phyloP scores from a whole-genome alignment of 2,329 filamentous ascomycete species.

The Scedosporium apiospermum region DNA sequence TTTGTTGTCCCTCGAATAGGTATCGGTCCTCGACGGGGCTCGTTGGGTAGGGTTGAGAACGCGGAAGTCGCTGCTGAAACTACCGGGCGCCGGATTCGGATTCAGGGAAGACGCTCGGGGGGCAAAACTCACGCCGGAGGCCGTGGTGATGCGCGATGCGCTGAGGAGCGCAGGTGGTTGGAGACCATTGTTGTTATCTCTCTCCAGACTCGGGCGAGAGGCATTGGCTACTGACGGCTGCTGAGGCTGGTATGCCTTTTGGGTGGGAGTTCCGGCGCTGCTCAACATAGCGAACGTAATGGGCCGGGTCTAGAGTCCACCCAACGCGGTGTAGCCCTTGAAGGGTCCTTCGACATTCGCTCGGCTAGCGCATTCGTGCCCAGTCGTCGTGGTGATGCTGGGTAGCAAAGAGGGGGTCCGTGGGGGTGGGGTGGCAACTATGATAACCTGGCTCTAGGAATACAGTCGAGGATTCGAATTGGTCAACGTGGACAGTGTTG shows the following conservation, averaged over 20 bases:
- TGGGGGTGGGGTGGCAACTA: neutral
- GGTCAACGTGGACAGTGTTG: no score
- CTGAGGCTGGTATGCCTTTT: conserved; percentile 37
- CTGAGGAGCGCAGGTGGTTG: conserved; percentile 32
- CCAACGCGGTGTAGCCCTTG: conserved; percentile 2
- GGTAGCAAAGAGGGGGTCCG: neutral
- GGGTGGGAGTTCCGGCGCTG: conserved; percentile 42
- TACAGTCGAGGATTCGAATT: no score
- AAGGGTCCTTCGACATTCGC: conserved; percentile 3
- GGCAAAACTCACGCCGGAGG: conserved; percentile 49
- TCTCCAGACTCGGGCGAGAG: conserved; percentile 43
- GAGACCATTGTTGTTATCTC: conserved; percentile 36
- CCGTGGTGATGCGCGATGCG: conserved; percentile 37
- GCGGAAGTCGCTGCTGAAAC: conserved; percentile 82
- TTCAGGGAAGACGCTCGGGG: conserved; percentile 62
- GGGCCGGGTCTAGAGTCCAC: conserved; percentile 5
- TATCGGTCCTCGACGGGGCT: conserved; percentile 47
- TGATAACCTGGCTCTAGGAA: no score
- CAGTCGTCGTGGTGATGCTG: neutral
- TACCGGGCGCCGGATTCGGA: conserved; percentile 63
- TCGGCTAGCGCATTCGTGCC: conserved; percentile 5
- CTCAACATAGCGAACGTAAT: conserved; percentile 34
- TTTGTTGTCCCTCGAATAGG: conserved; percentile 30
- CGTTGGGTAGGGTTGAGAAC: conserved; percentile 60
- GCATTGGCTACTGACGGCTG: conserved; percentile 22